Percentiles rank a stretch among this genome's conserved stretches.
These are phyloP conservation scores for Cercis canadensis DNA, from an alignment of 306 rosid genomes.

Conservation along the genomic window DNA sequence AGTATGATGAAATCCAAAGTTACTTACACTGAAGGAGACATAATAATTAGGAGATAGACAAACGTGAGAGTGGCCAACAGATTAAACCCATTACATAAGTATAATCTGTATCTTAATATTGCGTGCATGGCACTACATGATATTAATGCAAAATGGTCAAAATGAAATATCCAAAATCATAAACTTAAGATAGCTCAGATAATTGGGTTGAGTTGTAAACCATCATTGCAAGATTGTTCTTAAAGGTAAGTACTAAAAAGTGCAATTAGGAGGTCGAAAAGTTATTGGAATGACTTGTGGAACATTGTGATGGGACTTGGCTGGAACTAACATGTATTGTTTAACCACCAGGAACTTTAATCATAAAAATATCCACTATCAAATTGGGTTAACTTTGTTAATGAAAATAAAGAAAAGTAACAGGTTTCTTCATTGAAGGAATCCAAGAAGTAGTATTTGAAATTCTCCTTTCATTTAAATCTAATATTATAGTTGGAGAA, in stretches of 20 bases:
- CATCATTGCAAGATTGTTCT: slow-evolving; percentile 46
- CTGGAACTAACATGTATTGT: slow-evolving; percentile 18
- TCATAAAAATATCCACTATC: slow-evolving; percentile 16
- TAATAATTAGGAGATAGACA: slow-evolving; percentile 40
- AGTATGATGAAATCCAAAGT: slow-evolving; percentile 47
- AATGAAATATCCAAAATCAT: slow-evolving; percentile 33
- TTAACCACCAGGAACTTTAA: slow-evolving; percentile 29
- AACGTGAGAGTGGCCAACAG: slow-evolving; percentile 1
- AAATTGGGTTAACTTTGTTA: background rate
- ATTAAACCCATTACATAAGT: background rate
- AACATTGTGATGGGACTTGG: slow-evolving; percentile 1
- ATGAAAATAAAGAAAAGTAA: background rate
- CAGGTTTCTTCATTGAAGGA: background rate
- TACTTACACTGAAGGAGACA: slow-evolving; percentile 44
- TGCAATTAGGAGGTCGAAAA: slow-evolving; percentile 35
- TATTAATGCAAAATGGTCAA: slow-evolving; percentile 29
- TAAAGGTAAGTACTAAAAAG: slow-evolving; percentile 48
- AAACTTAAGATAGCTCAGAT: slow-evolving; percentile 29
- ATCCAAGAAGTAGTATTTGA: background rate
- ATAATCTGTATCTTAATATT: slow-evolving; percentile 6
- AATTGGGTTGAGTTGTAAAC: slow-evolving; percentile 35
- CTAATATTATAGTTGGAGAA: no score
- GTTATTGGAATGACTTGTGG: slow-evolving; percentile 13
- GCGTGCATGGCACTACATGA: slow-evolving; percentile 44
- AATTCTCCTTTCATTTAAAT: background rate